These are phyloP conservation scores for Chalciporus sp. DNA, from an alignment of 1,284 basidiomycete species.

Conservation along the genomic window DNA sequence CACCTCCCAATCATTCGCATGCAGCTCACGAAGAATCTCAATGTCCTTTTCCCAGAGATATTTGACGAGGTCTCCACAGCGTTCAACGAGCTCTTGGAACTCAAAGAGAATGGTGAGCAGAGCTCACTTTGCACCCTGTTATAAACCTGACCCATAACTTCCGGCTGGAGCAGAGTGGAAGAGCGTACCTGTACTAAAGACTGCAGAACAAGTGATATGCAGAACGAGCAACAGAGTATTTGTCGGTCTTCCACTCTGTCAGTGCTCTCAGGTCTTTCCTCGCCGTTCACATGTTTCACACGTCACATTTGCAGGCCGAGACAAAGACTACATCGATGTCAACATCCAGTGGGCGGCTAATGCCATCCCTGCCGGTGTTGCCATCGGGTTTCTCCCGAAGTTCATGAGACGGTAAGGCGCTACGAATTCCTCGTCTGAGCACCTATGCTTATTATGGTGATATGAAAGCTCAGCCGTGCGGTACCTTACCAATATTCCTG, in stretches of 20 bases:
- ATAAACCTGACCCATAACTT: no score
- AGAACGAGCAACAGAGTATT: constrained; percentile 40
- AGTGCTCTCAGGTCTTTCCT: not conserved
- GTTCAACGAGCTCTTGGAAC: constrained; percentile 29
- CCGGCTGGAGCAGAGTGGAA: constrained; percentile 33
- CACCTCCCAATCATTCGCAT: constrained; percentile 27
- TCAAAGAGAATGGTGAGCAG: constrained; percentile 20
- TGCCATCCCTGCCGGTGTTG: constrained; percentile 26
- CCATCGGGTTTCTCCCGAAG: constrained; percentile 39
- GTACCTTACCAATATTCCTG: not conserved
- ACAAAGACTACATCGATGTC: constrained; percentile 40
- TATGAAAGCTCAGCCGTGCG: constrained; percentile 5
- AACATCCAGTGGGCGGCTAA: constrained; percentile 37
- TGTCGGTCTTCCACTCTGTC: constrained; percentile 45
- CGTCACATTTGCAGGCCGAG: constrained; percentile 36
- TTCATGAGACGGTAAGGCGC: constrained; percentile 41
- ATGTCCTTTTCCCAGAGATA: constrained; percentile 27
- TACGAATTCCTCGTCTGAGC: not conserved
- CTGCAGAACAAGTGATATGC: constrained; percentile 30
- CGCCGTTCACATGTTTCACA: not conserved
- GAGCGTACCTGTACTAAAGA: constrained; percentile 18
- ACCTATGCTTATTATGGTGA: rapidly evolving
- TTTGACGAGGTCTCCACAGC: constrained; percentile 36
- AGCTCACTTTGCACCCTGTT: not conserved
- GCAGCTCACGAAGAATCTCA: constrained; percentile 36